These are phyloP conservation scores for Leucosporidium yakuticum DNA, from an alignment of 768 basidiomycete species.

Conservation along the genomic window DNA sequence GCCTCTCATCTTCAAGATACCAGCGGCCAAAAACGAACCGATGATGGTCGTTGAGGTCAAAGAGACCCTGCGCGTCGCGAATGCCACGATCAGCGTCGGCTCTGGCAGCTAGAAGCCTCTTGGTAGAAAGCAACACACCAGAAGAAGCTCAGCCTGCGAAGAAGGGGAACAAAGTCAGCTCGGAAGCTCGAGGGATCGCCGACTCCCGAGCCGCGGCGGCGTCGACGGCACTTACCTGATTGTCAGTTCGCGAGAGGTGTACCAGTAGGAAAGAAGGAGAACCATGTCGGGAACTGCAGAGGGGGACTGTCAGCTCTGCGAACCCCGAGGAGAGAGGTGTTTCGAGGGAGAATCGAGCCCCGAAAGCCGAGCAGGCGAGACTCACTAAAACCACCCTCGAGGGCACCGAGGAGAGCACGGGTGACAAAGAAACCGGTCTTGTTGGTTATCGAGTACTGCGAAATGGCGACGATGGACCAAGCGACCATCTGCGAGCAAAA, in stretches of 20 bases:
- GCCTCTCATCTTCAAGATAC: conserved; percentile 43
- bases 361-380: too few species aligned
- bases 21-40: conserved; percentile 40
- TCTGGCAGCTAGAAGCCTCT: too few species aligned
- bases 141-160: conserved; percentile 31
- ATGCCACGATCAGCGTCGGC: too few species aligned
- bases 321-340: too few species aligned
- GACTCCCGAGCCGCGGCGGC: too few species aligned
- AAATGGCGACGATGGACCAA: conserved; percentile 32
- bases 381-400: conserved; percentile 43
- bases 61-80: conserved; percentile 41
- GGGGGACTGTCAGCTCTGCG: too few species aligned
- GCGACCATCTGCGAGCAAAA: conserved; percentile 19
- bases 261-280: conserved; percentile 1
- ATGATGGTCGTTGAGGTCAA: conserved; percentile 24
- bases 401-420: conserved; percentile 37
- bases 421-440: conserved; percentile 38
- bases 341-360: too few species aligned
- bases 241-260: background rate
- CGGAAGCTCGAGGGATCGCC: conserved; percentile 21
- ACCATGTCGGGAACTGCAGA: too few species aligned
- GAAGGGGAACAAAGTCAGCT: background rate
- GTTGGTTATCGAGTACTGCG: conserved; percentile 40
- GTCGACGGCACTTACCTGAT: background rate
- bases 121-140: too few species aligned